Evolutionary conservation across 345 rosid genomes (phyloP), one percentile per base, ranked within the genome.

Genomic region (Lepidium sativum): DNA sequence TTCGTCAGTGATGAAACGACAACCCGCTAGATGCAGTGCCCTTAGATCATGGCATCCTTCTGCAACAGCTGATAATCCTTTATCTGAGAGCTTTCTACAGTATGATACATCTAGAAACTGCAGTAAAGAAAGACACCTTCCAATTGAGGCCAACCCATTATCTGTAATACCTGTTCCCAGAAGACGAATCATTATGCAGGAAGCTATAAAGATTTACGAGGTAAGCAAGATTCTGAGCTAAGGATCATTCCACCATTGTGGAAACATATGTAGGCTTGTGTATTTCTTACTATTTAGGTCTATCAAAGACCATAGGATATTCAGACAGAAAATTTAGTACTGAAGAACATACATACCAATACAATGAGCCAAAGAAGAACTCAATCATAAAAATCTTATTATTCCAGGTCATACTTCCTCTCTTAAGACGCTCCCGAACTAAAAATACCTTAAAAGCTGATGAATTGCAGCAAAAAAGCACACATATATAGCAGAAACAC

Each of bases 51-150:
- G 80, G 67, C 99, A 89, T 59, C 95, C 92, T 77, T 77, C 56
- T 33, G 97, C 90, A 73, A 90, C 87, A 34, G 85, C 80, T 15
- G 82, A 79, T 38, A 94, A 70, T 21, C 99, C 99, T 77, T 79
- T 83, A 59, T 94, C 97, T 0, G 90, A 83, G 42, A 94, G 79
- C 83, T 86, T 94, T 70, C 89, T 82, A 78, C 97, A 94, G 62
- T 78, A 77, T 4, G 97, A 87, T n/a, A 84, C 86, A 73, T 94
- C 92, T 73, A 94, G 82, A 60, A 78, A 86, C 77, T 84, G 97
- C 5, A 94, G 77, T 50, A 82, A 80, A 72, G 82, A 70, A 54
- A 94, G 87, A 73, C 85, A 79, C 25, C 59, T 7, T 54, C 96
- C 97, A 72, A 94, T 80, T 25, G 85, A 77, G 17, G 56, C 75